phyloP scores from a whole-genome alignment of 805 yeast species.

The Saturnispora hagleri region DNA sequence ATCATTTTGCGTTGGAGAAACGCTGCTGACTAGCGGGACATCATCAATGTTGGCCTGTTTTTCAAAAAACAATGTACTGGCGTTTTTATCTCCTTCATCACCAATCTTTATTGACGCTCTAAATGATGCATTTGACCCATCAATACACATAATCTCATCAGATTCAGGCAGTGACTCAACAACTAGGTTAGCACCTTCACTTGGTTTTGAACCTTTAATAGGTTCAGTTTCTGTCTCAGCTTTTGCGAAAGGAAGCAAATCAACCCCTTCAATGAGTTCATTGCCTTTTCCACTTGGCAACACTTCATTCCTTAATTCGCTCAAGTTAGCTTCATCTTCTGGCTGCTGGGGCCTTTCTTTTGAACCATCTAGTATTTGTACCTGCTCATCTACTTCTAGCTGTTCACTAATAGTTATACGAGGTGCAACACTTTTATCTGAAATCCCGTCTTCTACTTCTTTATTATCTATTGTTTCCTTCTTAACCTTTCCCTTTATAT shows the following conservation, averaged over 20 bases:
- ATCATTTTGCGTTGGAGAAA: not conserved
- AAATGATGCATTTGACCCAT: not conserved
- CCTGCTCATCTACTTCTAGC: too few species aligned
- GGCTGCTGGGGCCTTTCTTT: too few species aligned
- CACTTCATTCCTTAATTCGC: not conserved
- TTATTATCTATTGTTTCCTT: too few species aligned
- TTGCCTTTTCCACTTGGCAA: not conserved
- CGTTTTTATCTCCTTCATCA: not conserved
- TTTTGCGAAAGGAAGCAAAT: not conserved
- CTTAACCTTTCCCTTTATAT: too few species aligned
- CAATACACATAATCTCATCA: not conserved
- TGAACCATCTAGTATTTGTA: too few species aligned
- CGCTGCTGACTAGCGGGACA: not conserved
- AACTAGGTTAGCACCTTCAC: not conserved
- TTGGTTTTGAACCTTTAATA: not conserved
- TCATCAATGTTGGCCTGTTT: not conserved
- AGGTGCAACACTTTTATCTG: too few species aligned
- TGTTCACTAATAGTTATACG: too few species aligned
- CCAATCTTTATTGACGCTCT: not conserved
- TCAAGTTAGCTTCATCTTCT: too few species aligned
- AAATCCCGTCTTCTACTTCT: too few species aligned
- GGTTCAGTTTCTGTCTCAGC: not conserved
- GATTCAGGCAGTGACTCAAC: not conserved
- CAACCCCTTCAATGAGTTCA: not conserved
- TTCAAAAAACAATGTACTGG: not conserved